Base-by-base conservation (phyloP, 164 flowering plant species). In the Cinnamomum micranthum region DNA sequence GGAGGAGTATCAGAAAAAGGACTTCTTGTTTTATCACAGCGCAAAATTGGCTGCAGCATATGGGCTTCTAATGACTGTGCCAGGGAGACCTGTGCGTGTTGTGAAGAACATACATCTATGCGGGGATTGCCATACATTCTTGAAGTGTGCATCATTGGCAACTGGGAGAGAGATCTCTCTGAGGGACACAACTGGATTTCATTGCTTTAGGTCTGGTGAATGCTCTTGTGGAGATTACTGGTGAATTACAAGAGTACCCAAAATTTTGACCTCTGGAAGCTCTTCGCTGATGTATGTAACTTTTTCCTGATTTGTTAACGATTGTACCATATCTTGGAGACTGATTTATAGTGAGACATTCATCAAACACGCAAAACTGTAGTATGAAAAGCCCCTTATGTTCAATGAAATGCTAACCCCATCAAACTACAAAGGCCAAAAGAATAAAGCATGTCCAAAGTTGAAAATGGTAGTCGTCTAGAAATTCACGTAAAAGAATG, bases 101-200 rank as follows among this genome's bases (percentile, higher is more conserved):
- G 79, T 88, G 81, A 95, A 95, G 86, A 95, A 92, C 77, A 80
- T 95, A 63, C 81, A 62, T 76, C 82, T 93, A 0, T 95, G 99
- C 76, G 97, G 98, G 7, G 98, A 95, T 72, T 93, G 99, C 78
- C 98, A 93, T 76, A 78, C 83, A 27, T 95, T 95, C 81, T 83
- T 95, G 73, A 95, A 89, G 76, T 78, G 80, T 77, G 91, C 84
- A 73, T 92, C 99, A 0, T 51, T 78, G 51, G 89, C 89, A 66
- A 85, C 95, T 1, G 76, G 77, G 77, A 90, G 95, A 78, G 88
- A 91, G 68, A 90, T 95, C 35, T 50, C 75, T 76, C 20, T 93
- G 17, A 86, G 98, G 71, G 98, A 95, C 80, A 63, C 92, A 13
- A 88, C 97, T 2, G 99, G 99, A 24, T 91, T 91, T 82, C 99